Base-by-base conservation (phyloP, 192 early-diverging fungal species). In the Coemansia sp. region DNA sequence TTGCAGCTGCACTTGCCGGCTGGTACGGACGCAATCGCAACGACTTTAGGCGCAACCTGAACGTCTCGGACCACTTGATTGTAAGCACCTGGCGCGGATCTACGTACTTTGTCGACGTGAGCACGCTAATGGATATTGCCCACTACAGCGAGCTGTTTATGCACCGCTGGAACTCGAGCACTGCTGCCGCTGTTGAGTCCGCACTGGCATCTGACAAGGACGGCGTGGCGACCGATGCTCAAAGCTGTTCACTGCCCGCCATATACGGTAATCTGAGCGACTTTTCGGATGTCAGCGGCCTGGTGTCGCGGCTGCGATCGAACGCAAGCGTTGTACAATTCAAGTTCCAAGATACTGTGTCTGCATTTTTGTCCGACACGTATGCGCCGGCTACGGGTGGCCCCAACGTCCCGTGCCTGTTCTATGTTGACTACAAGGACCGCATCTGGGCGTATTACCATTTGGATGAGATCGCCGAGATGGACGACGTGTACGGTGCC, bases 361-460 rank as follows among this genome's bases (percentile, higher is more conserved):
- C 78, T 5, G 78, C 78, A 0, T 81, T 81, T 45, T 55, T 81
- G 66, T 65, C 78, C 17, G 73, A 72, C 63, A 75, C 73, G 1
- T 81, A 72, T 60, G 78, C 78, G 47, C 78, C 78, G 0, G 78
- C 69, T 9, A 81, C 78, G 1, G 78, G 78, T 19, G 78, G 78
- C 2, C 78, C 78, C 37, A 82, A 76, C n/a, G 70, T 76, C 12
- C 79, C 79, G n/a, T 82, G 79, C 15, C 60, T 82, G 27, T 82
- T 82, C 47, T 82, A 82, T 21, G 74, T 82, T 19, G 79, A 82
- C 70, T 76, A 76, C 53, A 82, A 82, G 53, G 70, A 82, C 47
- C 79, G 74, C 19, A 76, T 82, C 48, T 82, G 79, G 79, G 70
- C 61, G 3, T 82, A 82, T 67, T 81, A 81, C 66, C 78, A 81